Evolutionary conservation across 1,139 yeast species (phyloP), one percentile per base, ranked within the genome.

Genomic region (Yamadazyma mexicana): DNA sequence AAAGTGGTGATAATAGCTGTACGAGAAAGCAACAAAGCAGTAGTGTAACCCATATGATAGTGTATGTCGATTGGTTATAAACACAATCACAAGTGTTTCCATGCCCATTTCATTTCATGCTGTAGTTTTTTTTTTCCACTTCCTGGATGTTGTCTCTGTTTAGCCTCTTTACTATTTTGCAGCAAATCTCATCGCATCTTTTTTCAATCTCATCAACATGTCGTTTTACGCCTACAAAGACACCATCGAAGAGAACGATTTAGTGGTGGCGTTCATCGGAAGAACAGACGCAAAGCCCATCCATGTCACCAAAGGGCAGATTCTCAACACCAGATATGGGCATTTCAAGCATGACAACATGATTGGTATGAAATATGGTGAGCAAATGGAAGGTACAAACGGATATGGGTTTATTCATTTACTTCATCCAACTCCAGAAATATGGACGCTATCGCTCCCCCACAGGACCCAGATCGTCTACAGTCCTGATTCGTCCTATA

Each of bases 391-490:
- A 4, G 83, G 95, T 24, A 71, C 81, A 5, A 81, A 80, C 40
- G 91, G 89, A 1, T 77, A 79, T 48, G 98, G 98, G 0, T 94
- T 88, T 55, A 79, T 94, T 35, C 95, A 92, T 57, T 69, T 92
- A 23, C 64, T 94, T 35, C 91, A 86, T 43, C 98, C 98, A 1
- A 83, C 96, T 0, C 94, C 99, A 0, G 99, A 94, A 62, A 66
- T 92, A 27, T 94, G 99, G 99, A 86, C 97, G 0, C 59, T 87
- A 23, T 88, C 97, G 0, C 70, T 94, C 36, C 98, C 98, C 1
- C 99, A 94, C 59, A 75, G 99, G 60, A 94, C 99, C 0, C 99
- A 94, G 66, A 92, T 94, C 51, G 98, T 94, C 0, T 94, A 94
- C 59, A 87, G 97, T 0, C 96, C 96, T 7, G 99, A 94, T 58